A percentile compares a stretch with the other conserved stretches of the same genome.
Conservation (phyloP, 1,139 yeast genomes). For the Waltiozyma sp. region DNA sequence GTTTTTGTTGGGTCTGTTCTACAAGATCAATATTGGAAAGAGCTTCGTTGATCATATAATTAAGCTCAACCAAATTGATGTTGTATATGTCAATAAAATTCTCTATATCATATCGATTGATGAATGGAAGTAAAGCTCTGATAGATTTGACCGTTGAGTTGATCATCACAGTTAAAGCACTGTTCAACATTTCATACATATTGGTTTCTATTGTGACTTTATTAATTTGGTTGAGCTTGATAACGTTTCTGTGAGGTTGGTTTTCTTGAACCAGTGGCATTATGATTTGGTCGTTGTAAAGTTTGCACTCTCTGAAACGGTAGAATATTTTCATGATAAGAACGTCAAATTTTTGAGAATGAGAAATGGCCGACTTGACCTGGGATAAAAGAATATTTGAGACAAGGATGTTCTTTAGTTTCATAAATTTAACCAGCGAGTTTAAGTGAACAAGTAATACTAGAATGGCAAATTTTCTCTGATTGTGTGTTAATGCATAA, state of each 20-base stretch:
- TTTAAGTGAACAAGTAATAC: slow-evolving; percentile 5
- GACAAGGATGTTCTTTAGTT: slow-evolving; percentile 4
- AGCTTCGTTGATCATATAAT: slow-evolving; percentile 8
- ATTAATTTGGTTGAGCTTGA: neutral
- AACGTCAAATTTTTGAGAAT: slow-evolving; percentile 12
- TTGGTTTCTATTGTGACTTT: slow-evolving; percentile 1
- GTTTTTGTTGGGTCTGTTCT: slow-evolving; percentile 9
- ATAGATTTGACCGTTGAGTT: slow-evolving; percentile 18
- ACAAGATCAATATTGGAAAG: slow-evolving; percentile 1
- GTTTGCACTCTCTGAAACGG: slow-evolving; percentile 11
- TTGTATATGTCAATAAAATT: slow-evolving; percentile 33
- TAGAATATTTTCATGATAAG: slow-evolving; percentile 9
- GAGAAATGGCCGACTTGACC: slow-evolving; percentile 9
- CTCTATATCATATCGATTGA: slow-evolving; percentile 25
- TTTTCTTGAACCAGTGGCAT: neutral
- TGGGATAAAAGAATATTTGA: slow-evolving; percentile 10
- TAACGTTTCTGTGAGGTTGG: slow-evolving; percentile 7
- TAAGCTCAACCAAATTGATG: slow-evolving; percentile 17
- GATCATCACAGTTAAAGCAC: slow-evolving; percentile 17
- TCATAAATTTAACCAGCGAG: slow-evolving; percentile 1
- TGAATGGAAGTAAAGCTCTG: slow-evolving; percentile 18
- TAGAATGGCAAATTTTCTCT: neutral
- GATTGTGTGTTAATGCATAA: neutral
- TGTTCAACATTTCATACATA: slow-evolving; percentile 22
- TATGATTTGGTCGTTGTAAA: neutral